Evolutionary conservation across 805 yeast species (phyloP), one percentile per base, ranked within the genome.

Genomic region (Saturnispora ahearnii): DNA sequence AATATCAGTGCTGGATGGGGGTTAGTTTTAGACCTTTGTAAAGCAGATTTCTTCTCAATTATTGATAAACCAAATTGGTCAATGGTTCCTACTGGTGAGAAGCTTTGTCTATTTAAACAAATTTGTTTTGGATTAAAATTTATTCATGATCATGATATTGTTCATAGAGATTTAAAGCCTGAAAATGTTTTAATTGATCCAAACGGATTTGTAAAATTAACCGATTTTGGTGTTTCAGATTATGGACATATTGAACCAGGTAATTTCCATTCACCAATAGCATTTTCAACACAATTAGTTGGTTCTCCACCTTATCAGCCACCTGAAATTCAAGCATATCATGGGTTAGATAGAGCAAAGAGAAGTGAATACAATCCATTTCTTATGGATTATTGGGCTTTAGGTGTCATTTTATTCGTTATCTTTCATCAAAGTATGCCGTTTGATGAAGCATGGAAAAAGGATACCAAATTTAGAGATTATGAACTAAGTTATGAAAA

Each of bases 161-260:
- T 90, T 18, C 98, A 91, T 65, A 76, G 98, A 51, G 99, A 91
- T 65, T 73, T 91, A 61, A 91, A 91, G 69, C 98, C 98, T 6
- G 99, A 91, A 63, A 91, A 91, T 66, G 72, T 91, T 44, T 73
- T 91, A 42, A 82, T 87, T 58, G 70, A 86, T 34, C 66, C 73
- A 21, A 63, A 68, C 15, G 81, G 77, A 10, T 72, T 73, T 28
- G 75, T 83, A 52, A 82, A 93, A 33, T 73, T 91, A 56, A 96
- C 97, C 1, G 99, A 91, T 69, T 91, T 91, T 66, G 99, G 99
- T 48, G 93, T 91, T 55, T 78, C 86, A 42, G 85, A 79, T 49
- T 82, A 78, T 65, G 86, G 83, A 22, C 83, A 81, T 62, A 76
- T 68, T 49, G 71, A 66, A 24, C 79, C 79, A 0, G 76, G 78